Base-by-base conservation (phyloP, 1,284 basidiomycete genomes). In the Puccinia hordei region DNA sequence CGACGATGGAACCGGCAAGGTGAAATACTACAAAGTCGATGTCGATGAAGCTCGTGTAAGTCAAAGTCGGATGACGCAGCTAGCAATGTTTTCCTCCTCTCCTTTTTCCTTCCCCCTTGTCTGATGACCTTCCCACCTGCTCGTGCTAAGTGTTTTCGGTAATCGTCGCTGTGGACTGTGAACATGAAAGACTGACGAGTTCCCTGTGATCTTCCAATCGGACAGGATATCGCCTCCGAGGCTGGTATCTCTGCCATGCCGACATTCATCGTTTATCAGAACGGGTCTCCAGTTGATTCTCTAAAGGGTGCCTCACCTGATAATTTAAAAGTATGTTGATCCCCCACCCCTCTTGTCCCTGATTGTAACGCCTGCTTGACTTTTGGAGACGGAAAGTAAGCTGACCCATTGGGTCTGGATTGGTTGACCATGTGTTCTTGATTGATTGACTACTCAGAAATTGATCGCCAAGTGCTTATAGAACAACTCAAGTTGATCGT, bases 1-100 rank as follows among this genome's bases (percentile, higher is more conserved):
- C 17, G 65, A 68, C 46, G 66, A 78, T 49, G 9, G 3, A 27
- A 30, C 66, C 15, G 51, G 66, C 33, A 78, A 78, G 57, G 76
- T 78, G 22, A 68, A 59, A 44, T 78, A 57, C 57, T 78, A 78
- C 55, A 78, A 71, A 27, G 76, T 78, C 19, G 76, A 78, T 71
- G 66, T 78, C 41, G 76, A 78, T 78, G 24, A 53, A 46, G 49
- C 35, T 46, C 49, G 44, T 35, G 76, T 78, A 57, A 53, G 76
- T 68, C 33, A 8, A 41, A 22, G n/a, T 53, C 2, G 17, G 2
- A 71, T 22, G 12, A 49, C 33, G 22, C 13, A 41, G 33, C 65
- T 41, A 13, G 19, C 30, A 9, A n/a, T n/a, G 33, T 2, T 38
- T n/a, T 51, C 49, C 13, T 22, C 17, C 5, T 66, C 1, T 65